A percentile compares a stretch with the other conserved stretches of the same genome.
Evolutionary conservation across 495 filamentous ascomycete species (phyloP).

Genomic region (Rusavskia elegans): DNA sequence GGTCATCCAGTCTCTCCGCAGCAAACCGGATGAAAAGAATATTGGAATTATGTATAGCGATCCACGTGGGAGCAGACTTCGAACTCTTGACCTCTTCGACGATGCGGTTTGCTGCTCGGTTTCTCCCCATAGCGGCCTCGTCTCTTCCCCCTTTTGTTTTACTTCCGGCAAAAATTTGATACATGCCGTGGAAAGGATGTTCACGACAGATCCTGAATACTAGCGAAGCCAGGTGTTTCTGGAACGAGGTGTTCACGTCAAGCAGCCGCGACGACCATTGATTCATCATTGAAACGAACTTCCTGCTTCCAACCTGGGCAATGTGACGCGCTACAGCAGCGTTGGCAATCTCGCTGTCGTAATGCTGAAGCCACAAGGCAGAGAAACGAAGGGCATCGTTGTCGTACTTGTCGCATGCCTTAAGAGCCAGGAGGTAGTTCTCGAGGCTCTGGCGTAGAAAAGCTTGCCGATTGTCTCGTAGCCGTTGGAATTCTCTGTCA

Average conservation of each 20-base stretch:
- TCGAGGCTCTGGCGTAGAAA: constrained; percentile 79
- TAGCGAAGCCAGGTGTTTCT: constrained; percentile 51
- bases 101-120: constrained; percentile 52
- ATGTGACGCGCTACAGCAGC: constrained; percentile 56
- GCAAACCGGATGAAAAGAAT: constrained; percentile 60
- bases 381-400: constrained; percentile 88
- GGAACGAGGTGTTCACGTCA: constrained; percentile 51
- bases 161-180: constrained; percentile 75
- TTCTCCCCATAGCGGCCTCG: constrained; percentile 51
- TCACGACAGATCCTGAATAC: constrained; percentile 72
- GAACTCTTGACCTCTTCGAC: constrained; percentile 40
- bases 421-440: constrained; percentile 78
- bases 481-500: constrained; percentile 66
- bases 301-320: constrained; percentile 61
- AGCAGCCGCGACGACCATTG: constrained; percentile 84
- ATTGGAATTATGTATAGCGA: constrained; percentile 54
- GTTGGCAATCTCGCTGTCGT: constrained; percentile 55
- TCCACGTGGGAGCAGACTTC: constrained; percentile 36
- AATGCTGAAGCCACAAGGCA: constrained; percentile 81
- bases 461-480: constrained; percentile 55
- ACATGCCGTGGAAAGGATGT: constrained; percentile 92
- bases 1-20: constrained; percentile 34
- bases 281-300: constrained; percentile 89
- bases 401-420: constrained; percentile 72
- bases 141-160: constrained; percentile 54